These are phyloP conservation scores for Aspergillus fischeri DNA, from an alignment of 2,329 filamentous ascomycete species.

Conservation along the genomic window DNA sequence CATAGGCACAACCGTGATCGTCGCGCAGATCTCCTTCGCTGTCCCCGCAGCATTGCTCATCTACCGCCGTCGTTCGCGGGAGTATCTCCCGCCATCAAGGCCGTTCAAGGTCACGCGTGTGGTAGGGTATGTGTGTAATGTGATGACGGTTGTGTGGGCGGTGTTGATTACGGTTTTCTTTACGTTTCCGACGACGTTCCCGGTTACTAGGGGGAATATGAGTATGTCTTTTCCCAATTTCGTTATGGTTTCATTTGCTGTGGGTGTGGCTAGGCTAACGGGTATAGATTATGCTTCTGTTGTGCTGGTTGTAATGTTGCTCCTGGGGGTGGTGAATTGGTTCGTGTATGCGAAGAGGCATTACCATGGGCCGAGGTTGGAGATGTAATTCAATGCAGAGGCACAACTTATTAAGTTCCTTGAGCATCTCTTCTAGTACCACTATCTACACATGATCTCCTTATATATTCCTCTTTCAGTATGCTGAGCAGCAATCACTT, in stretches of 20 bases:
- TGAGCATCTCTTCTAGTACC: neutral
- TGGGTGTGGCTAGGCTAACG: neutral
- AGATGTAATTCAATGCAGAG: constrained; percentile 1
- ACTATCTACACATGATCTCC: neutral
- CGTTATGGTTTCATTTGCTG: neutral
- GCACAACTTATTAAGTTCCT: neutral
- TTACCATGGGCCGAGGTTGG: constrained; percentile 21
- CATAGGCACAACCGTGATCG: constrained; percentile 19
- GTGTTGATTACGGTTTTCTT: constrained; percentile 18
- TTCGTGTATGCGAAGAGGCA: constrained; percentile 14
- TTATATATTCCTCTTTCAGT: neutral
- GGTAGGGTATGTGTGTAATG: constrained; percentile 15
- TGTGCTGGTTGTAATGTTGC: constrained; percentile 15
- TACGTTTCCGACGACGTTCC: constrained; percentile 15
- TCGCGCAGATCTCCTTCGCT: constrained; percentile 21
- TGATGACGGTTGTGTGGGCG: constrained; percentile 15
- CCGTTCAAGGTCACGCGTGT: constrained; percentile 11
- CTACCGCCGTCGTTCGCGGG: constrained; percentile 4
- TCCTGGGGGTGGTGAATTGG: constrained; percentile 18
- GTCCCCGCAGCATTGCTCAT: constrained; percentile 17
- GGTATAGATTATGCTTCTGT: constrained; percentile 17
- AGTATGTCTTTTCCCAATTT: constrained; percentile 10
- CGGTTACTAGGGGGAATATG: constrained; percentile 19
- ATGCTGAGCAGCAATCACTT: neutral
- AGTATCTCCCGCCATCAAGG: constrained; percentile 14